Evolutionary conservation across 352 stramenopile species (phyloP).

Genomic region (Pythium vanterpoolii): DNA sequence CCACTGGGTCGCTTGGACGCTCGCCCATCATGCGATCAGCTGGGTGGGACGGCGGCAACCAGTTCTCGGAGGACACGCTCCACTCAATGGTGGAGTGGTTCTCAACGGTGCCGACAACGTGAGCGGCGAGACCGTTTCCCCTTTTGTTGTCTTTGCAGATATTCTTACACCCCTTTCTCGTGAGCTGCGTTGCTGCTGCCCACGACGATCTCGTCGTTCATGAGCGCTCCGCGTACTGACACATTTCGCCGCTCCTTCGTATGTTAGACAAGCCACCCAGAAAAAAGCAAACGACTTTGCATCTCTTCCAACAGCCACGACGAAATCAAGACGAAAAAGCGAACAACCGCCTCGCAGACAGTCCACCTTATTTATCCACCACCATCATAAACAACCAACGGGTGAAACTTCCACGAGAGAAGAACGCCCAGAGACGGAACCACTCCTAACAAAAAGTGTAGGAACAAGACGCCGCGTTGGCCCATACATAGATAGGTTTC

Average conservation of each 20-base stretch:
- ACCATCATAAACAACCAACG: background rate
- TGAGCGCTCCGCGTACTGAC: background rate
- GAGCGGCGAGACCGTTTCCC: background rate
- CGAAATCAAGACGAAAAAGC: background rate
- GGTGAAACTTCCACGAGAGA: background rate
- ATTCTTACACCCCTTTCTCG: background rate
- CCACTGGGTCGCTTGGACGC: constrained; percentile 4
- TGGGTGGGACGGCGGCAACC: background rate
- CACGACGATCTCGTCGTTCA: background rate
- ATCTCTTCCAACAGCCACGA: background rate
- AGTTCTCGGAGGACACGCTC: constrained; percentile 26
- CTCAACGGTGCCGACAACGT: constrained; percentile 19
- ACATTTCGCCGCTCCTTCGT: background rate
- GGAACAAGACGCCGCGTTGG: background rate
- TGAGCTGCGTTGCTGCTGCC: constrained; percentile 8
- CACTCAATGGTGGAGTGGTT: constrained; percentile 23
- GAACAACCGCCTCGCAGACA: background rate
- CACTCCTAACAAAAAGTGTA: background rate
- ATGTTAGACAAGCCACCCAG: background rate
- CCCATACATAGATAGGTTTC: background rate
- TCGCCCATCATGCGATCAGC: background rate
- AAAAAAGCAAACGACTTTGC: background rate
- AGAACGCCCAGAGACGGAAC: background rate
- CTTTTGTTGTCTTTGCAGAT: background rate
- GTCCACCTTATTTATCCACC: background rate